These are phyloP conservation scores for Coniochaeta ligniaria DNA, from an alignment of 2,329 filamentous ascomycete genomes.

Conservation along the genomic window DNA sequence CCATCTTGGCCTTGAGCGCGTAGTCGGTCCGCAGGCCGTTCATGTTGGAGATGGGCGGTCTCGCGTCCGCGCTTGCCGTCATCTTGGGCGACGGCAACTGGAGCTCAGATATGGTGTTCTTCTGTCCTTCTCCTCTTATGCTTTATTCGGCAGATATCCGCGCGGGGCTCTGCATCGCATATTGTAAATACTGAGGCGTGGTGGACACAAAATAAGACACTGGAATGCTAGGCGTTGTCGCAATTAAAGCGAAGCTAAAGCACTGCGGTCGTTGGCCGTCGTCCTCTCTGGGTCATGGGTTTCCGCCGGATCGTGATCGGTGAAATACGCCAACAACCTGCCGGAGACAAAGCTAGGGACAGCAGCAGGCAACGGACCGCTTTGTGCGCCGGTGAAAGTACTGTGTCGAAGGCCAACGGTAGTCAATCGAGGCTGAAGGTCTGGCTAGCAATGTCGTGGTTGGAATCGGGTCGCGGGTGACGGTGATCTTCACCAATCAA, in stretches of 20 bases:
- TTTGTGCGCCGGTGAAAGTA: neutral
- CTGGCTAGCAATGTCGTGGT: conserved; percentile 1
- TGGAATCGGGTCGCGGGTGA: neutral
- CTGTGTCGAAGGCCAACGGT: neutral
- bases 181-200: neutral
- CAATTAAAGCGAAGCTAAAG: neutral
- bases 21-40: conserved; percentile 21
- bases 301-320: neutral
- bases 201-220: neutral
- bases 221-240: neutral
- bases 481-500: neutral
- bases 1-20: conserved; percentile 17
- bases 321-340: neutral
- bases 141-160: neutral
- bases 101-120: conserved; percentile 6
- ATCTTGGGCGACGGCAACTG: conserved; percentile 10
- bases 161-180: neutral
- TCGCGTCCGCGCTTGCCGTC: conserved; percentile 15
- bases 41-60: conserved; percentile 23
- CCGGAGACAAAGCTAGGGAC: neutral
- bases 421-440: neutral
- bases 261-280: neutral
- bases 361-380: neutral
- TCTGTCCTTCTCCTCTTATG: conserved; percentile 6
- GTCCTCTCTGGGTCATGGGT: neutral